Evolutionary conservation across 345 rosid species (phyloP), one percentile per base, ranked within the genome.

Genomic region (Syzygium jambos): DNA sequence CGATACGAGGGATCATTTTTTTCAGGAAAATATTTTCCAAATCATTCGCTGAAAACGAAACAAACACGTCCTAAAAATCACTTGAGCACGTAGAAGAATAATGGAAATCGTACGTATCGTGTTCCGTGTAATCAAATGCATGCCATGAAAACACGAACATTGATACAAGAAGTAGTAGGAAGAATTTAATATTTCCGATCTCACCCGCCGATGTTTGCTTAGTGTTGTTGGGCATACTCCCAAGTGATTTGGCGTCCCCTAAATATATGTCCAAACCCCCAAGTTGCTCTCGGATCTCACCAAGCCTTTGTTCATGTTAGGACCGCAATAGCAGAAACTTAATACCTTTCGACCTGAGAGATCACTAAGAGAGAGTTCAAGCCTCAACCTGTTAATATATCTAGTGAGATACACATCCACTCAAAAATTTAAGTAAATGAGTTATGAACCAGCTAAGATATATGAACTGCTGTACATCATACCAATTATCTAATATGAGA

Each of bases 211-310:
- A 2, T 6, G 11, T 59, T 59, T 59, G 11, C 30, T 59, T 59
- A 59, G 65, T 25, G 65, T 25, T 59, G 65, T 27, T 7, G 29
- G 7, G 65, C 65, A 14, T 59, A 25, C 65, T 59, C 30, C 30
- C 1, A 59, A 2, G 15, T 57, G n/a, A 2, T 57, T 25, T 57
- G 27, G 11, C 11, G n/a, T 57, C 29, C 17, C 68, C 68, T 27
- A n/a, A 61, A 13, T 16, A 27, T 61, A n/a, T 61, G 68, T 13
- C 30, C 30, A 61, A 27, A 61, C 30, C 34, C 16, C 29, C 30
- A 0, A 0, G 5, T 61, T 30, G 3, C 9, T 61, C 29, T 1
- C 68, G 2, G 2, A 9, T 61, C 34, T 27, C 34, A 5, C 1
- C 73, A 63, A 61, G 34, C 68, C 73, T 29, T 61, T n/a, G 17